A percentile compares a stretch with the other conserved stretches of the same genome.
Evolutionary conservation across 139 green algal species (phyloP).

Genomic region (Spirogloea muscicola): DNA sequence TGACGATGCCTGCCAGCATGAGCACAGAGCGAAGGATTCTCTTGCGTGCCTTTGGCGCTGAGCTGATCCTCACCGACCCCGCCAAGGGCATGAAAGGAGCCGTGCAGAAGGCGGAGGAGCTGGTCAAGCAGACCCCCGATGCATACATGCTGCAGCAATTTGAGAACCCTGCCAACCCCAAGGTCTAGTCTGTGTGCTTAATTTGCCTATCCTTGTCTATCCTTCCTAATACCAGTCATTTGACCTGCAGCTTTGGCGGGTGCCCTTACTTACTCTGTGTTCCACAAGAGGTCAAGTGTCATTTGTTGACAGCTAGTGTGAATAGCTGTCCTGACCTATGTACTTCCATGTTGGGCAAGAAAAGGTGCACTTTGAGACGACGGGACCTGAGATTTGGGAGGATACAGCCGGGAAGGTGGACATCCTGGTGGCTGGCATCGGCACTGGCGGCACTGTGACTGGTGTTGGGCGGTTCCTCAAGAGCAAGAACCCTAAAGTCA

Average conservation of each 20-base stretch:
- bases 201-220: too few species aligned
- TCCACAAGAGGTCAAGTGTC: too few species aligned
- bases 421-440: slow-evolving; percentile 82
- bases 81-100: slow-evolving; percentile 77
- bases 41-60: slow-evolving; percentile 70
- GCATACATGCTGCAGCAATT: slow-evolving; percentile 74
- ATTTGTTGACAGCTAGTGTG: too few species aligned
- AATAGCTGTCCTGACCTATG: too few species aligned
- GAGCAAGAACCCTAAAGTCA: slow-evolving; percentile 75
- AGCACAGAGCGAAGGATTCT: slow-evolving; percentile 87
- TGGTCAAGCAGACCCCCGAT: slow-evolving; percentile 53
- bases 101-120: slow-evolving; percentile 64
- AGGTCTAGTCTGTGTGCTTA: too few species aligned
- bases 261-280: neutral
- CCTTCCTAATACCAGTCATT: too few species aligned
- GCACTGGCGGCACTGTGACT: slow-evolving; percentile 96
- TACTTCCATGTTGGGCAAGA: too few species aligned
- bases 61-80: slow-evolving; percentile 60
- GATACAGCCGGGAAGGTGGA: slow-evolving; percentile 86
- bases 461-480: slow-evolving; percentile 87
- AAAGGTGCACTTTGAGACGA: slow-evolving; percentile 87
- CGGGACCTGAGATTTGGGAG: slow-evolving; percentile 92
- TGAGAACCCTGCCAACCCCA: slow-evolving; percentile 61
- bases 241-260: too few species aligned
- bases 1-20: slow-evolving; percentile 99